phyloP scores from a whole-genome alignment of 2,329 filamentous ascomycete species.

The Aspergillus carbonarius region DNA sequence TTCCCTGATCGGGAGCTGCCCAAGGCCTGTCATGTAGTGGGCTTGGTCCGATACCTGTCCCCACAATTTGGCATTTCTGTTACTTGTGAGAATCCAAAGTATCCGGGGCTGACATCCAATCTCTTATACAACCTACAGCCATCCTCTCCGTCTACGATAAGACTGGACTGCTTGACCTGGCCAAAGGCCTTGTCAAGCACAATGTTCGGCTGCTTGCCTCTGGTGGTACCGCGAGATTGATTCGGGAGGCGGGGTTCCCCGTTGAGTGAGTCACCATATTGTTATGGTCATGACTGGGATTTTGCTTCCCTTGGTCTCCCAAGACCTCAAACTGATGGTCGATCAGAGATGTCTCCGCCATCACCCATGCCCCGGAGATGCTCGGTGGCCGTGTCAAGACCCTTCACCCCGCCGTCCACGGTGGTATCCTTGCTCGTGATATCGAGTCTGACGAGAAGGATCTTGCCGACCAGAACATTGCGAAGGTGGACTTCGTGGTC shows the following conservation, averaged over 20 bases:
- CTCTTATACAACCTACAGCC: conserved; percentile 49
- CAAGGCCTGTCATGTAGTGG: conserved; percentile 19
- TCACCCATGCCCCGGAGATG: conserved; percentile 97
- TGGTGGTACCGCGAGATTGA: conserved; percentile 93
- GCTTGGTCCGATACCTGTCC: conserved; percentile 13
- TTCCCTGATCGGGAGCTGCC: conserved; percentile 10
- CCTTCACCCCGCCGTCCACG: conserved; percentile 88
- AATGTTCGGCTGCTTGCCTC: conserved; percentile 92
- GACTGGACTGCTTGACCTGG: conserved; percentile 88
- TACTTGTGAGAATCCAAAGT: conserved; percentile 5
- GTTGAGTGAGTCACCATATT: conserved; percentile 69
- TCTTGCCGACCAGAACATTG: conserved; percentile 88
- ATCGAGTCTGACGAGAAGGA: conserved; percentile 96
- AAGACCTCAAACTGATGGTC: conserved; percentile 10
- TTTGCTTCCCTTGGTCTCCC: not conserved
- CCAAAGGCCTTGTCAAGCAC: conserved; percentile 83
- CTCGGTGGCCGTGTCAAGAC: conserved; percentile 91
- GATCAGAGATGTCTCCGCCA: conserved; percentile 86
- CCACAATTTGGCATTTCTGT: conserved; percentile 18
- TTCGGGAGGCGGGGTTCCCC: conserved; percentile 90
- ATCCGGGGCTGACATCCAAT: conserved; percentile 10
- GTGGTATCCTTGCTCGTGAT: conserved; percentile 82
- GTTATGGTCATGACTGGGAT: conserved; percentile 2
- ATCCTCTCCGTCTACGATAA: conserved; percentile 99
- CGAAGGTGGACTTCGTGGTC: conserved; percentile 92